A percentile compares a stretch with the other conserved stretches of the same genome.
phyloP scores from a whole-genome alignment of 2,329 filamentous ascomycete species.

The Fusarium pseudocircinatum region DNA sequence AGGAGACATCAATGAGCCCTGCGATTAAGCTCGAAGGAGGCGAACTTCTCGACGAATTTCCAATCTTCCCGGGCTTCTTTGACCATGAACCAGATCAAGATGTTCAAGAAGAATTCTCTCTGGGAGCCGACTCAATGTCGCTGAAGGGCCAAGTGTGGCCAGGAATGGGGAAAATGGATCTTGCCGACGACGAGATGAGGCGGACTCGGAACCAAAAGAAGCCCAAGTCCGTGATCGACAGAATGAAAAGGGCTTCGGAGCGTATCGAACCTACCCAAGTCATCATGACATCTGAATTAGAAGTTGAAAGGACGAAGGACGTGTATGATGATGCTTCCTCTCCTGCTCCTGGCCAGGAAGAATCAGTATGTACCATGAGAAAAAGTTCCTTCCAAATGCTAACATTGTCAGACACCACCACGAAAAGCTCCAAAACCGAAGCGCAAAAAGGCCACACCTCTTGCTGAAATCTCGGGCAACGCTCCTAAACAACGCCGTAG shows the following conservation, averaged over 20 bases:
- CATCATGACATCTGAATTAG: slow-evolving; percentile 66
- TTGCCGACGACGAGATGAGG: slow-evolving; percentile 77
- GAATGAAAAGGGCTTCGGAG: slow-evolving; percentile 71
- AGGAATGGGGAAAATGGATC: slow-evolving; percentile 85
- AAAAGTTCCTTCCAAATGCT: slow-evolving; percentile 1
- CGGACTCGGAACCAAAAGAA: slow-evolving; percentile 83
- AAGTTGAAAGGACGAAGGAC: slow-evolving; percentile 62
- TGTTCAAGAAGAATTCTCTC: slow-evolving; percentile 41
- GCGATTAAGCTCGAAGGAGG: slow-evolving; percentile 45
- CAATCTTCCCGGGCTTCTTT: slow-evolving; percentile 44
- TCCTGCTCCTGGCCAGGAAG: slow-evolving; percentile 50
- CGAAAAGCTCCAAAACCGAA: slow-evolving; percentile 45
- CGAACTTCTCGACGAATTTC: slow-evolving; percentile 39
- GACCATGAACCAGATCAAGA: slow-evolving; percentile 44
- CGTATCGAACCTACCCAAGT: slow-evolving; percentile 71
- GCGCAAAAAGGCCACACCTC: slow-evolving; percentile 46
- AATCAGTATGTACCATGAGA: slow-evolving; percentile 53
- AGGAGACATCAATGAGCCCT: slow-evolving; percentile 26
- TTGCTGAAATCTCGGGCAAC: slow-evolving; percentile 50
- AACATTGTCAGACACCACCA: slow-evolving; percentile 40
- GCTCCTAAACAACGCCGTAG: slow-evolving; percentile 44
- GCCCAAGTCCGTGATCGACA: slow-evolving; percentile 73
- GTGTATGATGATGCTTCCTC: slow-evolving; percentile 71
- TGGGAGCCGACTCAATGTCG: slow-evolving; percentile 46
- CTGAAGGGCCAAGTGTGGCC: slow-evolving; percentile 80